Base-by-base conservation (phyloP, 306 rosid genomes). In the Hippophae tibetana region DNA sequence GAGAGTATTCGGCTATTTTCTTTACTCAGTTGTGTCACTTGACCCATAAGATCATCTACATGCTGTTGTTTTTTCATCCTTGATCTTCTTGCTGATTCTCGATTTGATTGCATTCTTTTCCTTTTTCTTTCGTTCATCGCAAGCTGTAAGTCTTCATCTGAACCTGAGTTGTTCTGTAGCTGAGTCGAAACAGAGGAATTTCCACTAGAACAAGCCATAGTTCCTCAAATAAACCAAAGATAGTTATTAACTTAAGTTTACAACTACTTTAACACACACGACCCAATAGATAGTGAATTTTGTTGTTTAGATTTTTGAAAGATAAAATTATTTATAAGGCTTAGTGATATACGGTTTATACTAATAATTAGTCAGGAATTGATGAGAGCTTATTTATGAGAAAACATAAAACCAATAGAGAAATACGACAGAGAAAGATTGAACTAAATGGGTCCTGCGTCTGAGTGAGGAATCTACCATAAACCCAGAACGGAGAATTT, bases 371-470 rank as follows among this genome's bases (percentile, higher is more conserved):
- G 13, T 51, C 18, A 14, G 8, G 47, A 38, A 9, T 14, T 6
- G 53, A 9, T 13, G 13, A 47, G 27, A 27, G 38, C 38, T 31
- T 3, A 58, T 81, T 85, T 84, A 92, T 92, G 98, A 92, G 77
- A 92, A 96, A 79, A 87, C 85, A 72, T 92, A 92, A 13, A 92
- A 63, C 81, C 83, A 92, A 78, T 92, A 92, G 58, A 92, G 98
- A 72, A 92, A 92, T 18, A 79, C 96, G 62, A 92, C 98, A 6
- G 98, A 92, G 93, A 92, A 92, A 7, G 98, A 92, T 79, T 92
- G 98, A 87, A 92, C 96, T 52, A 92, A 72, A 57, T 92, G 98
- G 84, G 86, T 79, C 89, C 93, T 88, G 86, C 92, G 89, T 69
- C 95, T 68, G 54, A 79, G 77, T 52, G 87, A 79, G 71, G 95